Conservation (phyloP, 148 eudicot species). For the Salicornia ramosissima region DNA sequence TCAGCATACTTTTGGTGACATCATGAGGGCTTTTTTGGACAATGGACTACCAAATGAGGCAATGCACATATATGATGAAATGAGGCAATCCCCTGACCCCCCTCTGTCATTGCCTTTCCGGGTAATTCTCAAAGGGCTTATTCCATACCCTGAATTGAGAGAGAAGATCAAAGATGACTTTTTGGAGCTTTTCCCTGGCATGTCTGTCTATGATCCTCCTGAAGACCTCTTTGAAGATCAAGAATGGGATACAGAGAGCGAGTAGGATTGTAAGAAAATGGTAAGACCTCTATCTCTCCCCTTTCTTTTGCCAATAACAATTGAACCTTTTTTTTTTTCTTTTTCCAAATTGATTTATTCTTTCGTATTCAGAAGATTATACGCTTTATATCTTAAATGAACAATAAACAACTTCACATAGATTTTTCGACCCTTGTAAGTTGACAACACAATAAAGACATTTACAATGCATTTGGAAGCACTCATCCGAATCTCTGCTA, state of each 20-base stretch:
- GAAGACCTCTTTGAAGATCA: slow-evolving; percentile 71
- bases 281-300: neutral
- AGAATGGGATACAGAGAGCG: slow-evolving; percentile 43
- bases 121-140: slow-evolving; percentile 82
- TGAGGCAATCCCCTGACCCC: slow-evolving; percentile 85
- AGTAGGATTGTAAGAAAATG: slow-evolving; percentile 36
- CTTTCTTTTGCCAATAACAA: neutral
- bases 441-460: too few relatives aligned
- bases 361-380: neutral
- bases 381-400: neutral
- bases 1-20: slow-evolving; percentile 95
- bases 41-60: slow-evolving; percentile 66
- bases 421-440: neutral
- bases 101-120: slow-evolving; percentile 85
- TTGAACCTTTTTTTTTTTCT: neutral
- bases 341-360: neutral
- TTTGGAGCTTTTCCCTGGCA: slow-evolving; percentile 80
- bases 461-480: too few relatives aligned
- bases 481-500: neutral
- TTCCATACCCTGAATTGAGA: slow-evolving; percentile 83
- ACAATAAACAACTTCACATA: neutral
- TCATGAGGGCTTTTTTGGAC: slow-evolving; percentile 77
- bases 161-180: slow-evolving; percentile 88
- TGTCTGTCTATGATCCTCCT: slow-evolving; percentile 71
- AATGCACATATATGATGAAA: slow-evolving; percentile 79